Evolutionary conservation across 768 basidiomycete species (phyloP).

Genomic region (Termitomyces sp.): DNA sequence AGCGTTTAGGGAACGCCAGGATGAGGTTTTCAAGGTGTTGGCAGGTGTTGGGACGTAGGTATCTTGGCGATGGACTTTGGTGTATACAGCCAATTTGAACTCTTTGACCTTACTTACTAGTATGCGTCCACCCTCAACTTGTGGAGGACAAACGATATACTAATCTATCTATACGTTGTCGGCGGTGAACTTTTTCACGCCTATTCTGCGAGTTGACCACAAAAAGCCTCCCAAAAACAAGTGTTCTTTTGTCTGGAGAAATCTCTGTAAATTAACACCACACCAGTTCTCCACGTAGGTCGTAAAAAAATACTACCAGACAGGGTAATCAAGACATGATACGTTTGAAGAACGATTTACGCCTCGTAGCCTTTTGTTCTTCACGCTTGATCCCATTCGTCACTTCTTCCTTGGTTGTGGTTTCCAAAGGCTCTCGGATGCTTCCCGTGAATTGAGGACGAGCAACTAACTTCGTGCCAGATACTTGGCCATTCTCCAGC

Average conservation of each 20-base stretch:
- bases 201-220: no score
- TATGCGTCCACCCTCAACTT: no score
- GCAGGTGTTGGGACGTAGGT: constrained; percentile 35
- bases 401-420: background rate
- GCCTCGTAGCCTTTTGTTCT: constrained; percentile 7
- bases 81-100: no score
- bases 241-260: no score
- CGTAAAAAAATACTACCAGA: background rate
- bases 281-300: no score
- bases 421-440: background rate
- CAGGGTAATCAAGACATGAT: background rate
- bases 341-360: constrained; percentile 7
- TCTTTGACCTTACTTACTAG: no score
- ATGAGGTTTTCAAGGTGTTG: constrained; percentile 65
- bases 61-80: background rate
- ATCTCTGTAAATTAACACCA: no score
- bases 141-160: no score
- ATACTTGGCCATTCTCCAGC: constrained; percentile 35
- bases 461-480: constrained; percentile 38
- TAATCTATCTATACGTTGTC: no score
- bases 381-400: background rate
- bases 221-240: no score
- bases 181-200: no score
- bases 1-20: constrained; percentile 71
- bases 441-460: constrained; percentile 21